Evolutionary conservation across 306 rosid genomes (phyloP).

Genomic region (Ceratonia siliqua): DNA sequence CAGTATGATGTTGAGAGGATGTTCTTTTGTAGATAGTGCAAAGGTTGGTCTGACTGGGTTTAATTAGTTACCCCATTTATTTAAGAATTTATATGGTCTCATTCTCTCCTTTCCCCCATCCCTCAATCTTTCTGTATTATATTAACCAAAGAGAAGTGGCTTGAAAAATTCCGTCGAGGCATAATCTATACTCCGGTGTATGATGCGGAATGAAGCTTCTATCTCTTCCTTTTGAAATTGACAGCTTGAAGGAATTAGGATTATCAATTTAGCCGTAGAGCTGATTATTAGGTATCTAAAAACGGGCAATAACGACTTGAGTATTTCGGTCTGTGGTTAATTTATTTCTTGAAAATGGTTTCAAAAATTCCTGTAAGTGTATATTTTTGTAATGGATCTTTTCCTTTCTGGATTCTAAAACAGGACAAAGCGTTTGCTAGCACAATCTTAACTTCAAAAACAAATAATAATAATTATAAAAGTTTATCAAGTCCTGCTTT

Average conservation of each 20-base stretch:
- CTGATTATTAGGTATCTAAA: too few species aligned
- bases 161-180: neutral
- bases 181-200: neutral
- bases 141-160: neutral
- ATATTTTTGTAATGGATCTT: too few species aligned
- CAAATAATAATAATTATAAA: too few species aligned
- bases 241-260: neutral
- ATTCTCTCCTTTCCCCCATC: slow-evolving; percentile 14
- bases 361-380: too few species aligned
- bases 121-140: neutral
- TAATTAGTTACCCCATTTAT: slow-evolving; percentile 42
- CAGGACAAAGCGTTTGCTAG: too few species aligned
- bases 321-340: too few species aligned
- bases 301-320: too few species aligned
- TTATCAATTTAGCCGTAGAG: neutral
- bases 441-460: too few species aligned
- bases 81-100: slow-evolving; percentile 26
- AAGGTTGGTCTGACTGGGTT: slow-evolving; percentile 42
- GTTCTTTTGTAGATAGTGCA: slow-evolving; percentile 75
- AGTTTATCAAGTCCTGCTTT: too few species aligned
- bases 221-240: neutral
- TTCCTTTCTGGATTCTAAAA: too few species aligned
- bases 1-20: slow-evolving; percentile 51
- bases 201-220: neutral
- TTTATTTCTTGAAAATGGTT: too few species aligned